Evolutionary conservation across 1,284 basidiomycete species (phyloP).

Genomic region (Rhodotorula sp.): DNA sequence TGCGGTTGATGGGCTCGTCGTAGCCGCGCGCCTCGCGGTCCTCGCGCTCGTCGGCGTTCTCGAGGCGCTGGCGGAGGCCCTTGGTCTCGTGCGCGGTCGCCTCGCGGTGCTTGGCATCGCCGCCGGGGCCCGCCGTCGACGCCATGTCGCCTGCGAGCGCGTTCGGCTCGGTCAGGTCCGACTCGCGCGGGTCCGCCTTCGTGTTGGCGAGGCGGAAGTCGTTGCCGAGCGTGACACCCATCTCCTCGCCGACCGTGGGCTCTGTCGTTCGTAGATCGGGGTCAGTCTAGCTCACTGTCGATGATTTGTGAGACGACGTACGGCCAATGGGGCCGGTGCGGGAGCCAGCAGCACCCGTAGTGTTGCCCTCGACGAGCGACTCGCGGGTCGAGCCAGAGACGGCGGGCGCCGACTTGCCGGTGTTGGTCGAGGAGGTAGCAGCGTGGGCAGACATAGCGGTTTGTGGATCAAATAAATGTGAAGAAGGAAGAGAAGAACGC

Average conservation of each 20-base stretch:
- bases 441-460: not conserved
- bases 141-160: constrained; percentile 10
- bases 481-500: not conserved
- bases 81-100: constrained; percentile 15
- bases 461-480: too few relatives aligned
- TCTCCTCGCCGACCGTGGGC: constrained; percentile 9
- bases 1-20: constrained; percentile 22
- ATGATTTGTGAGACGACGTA: not conserved
- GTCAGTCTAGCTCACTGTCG: not conserved
- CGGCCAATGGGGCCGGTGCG: constrained; percentile 2
- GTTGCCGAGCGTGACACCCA: constrained; percentile 12
- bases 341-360: constrained; percentile 14
- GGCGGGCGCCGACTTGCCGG: constrained; percentile 16
- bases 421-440: constrained; percentile 3
- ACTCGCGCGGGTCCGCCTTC: constrained; percentile 11
- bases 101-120: constrained; percentile 15
- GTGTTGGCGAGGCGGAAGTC: constrained; percentile 5
- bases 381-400: constrained; percentile 24
- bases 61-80: constrained; percentile 26
- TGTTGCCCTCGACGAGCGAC: constrained; percentile 19
- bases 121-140: constrained; percentile 21
- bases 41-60: constrained; percentile 25
- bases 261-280: not conserved
- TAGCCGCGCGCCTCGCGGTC: constrained; percentile 21
- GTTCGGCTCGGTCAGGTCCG: constrained; percentile 23